These are phyloP conservation scores for Suillus tomentosus DNA, from an alignment of 768 basidiomycete genomes.

Conservation along the genomic window DNA sequence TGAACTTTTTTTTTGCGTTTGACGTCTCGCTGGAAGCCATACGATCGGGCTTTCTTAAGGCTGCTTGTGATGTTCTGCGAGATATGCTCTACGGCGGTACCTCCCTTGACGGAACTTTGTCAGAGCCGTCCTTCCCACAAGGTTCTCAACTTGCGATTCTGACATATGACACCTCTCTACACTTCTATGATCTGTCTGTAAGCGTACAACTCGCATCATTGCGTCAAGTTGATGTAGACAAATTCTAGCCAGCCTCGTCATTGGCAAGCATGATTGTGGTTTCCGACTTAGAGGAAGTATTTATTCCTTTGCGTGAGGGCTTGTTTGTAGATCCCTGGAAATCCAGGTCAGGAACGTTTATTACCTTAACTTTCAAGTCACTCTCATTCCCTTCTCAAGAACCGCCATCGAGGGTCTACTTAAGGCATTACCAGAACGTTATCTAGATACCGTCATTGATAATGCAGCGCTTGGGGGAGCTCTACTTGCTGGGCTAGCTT, in stretches of 20 bases:
- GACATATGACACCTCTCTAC: slow-evolving; percentile 77
- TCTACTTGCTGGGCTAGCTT: slow-evolving; percentile 68
- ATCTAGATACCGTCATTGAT: slow-evolving; percentile 46
- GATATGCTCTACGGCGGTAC: slow-evolving; percentile 64
- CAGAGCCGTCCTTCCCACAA: slow-evolving; percentile 54
- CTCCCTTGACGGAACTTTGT: slow-evolving; percentile 40
- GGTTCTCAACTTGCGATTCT: slow-evolving; percentile 71
- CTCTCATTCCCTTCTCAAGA: slow-evolving; percentile 37
- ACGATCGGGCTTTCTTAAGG: slow-evolving; percentile 65
- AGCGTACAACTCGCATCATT: slow-evolving; percentile 30
- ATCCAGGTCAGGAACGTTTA: slow-evolving; percentile 55
- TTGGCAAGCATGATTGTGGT: slow-evolving; percentile 75
- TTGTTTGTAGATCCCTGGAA: slow-evolving; percentile 77
- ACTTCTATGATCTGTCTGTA: slow-evolving; percentile 90
- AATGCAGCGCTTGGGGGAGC: slow-evolving; percentile 80
- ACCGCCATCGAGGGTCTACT: slow-evolving; percentile 68
- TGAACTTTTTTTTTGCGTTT: slow-evolving; percentile 84
- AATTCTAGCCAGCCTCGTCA: slow-evolving; percentile 40
- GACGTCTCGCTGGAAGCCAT: slow-evolving; percentile 78
- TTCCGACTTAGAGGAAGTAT: slow-evolving; percentile 90
- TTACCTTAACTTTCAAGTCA: not conserved
- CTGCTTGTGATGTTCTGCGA: slow-evolving; percentile 64
- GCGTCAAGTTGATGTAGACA: slow-evolving; percentile 22
- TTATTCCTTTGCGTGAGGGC: slow-evolving; percentile 71
- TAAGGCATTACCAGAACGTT: slow-evolving; percentile 61